Base-by-base conservation (phyloP, 495 filamentous ascomycete genomes). In the Halenospora varia region DNA sequence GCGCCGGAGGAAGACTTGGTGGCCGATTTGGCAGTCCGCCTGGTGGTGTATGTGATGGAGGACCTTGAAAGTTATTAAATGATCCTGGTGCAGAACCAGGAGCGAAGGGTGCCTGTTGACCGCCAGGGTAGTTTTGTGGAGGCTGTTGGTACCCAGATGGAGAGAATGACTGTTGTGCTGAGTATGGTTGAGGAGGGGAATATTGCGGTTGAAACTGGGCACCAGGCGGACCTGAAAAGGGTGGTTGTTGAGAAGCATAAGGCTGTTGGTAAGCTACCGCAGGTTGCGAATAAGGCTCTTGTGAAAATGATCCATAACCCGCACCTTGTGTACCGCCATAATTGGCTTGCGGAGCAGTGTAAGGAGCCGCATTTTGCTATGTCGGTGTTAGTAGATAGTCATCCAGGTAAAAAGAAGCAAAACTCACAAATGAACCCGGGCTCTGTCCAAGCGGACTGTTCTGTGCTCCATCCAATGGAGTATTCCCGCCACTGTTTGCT, bases 401-500 rank as follows among this genome's bases (percentile, higher is more conserved):
- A 25, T 51, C 10, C 10, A 44, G 18, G 22, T 3, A 2, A 11
- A 10, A 24, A 13, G 18, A 24, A 15, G 23, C 44, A 39, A 4
- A 2, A 82, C 80, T 75, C 70, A 87, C 80, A 66, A 77, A 85
- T 68, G 72, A 68, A 61, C 69, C 71, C 11, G 78, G 66, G 58
- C 79, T 80, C 58, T 83, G 80, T 58, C 68, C 81, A 57, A 77
- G 77, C 51, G 82, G 82, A 58, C 80, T 84, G 46, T 80, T 76
- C 13, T 70, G 70, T 47, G 72, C 75, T 35, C 76, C 75, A 18
- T 78, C 77, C 19, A 78, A 68, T 9, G 85, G 81, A 0, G 85
- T 88, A 26, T 76, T 84, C 29, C 76, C 77, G 46, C 83, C 82
- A 62, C 80, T 83, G 63, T 80, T 84, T 35, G 75, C 77, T 47